These are phyloP conservation scores for Tolypocladium ovalisporum DNA, from an alignment of 2,329 filamentous ascomycete genomes.

Conservation along the genomic window DNA sequence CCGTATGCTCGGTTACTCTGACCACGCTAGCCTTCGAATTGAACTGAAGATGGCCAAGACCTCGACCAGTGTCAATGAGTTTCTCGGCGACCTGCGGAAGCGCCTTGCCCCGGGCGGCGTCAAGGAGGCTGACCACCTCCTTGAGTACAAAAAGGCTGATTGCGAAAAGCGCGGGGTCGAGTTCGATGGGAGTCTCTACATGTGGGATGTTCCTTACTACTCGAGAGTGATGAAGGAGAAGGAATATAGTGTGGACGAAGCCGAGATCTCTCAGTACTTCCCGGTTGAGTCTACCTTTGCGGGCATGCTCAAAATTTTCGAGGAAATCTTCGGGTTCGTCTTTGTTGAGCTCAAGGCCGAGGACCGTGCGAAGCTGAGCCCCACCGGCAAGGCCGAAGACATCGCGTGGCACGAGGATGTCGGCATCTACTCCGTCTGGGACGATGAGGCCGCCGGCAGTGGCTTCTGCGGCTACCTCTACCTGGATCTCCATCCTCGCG, in stretches of 20 bases:
- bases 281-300: slow-evolving; percentile 62
- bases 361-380: slow-evolving; percentile 53
- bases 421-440: slow-evolving; percentile 74
- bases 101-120: slow-evolving; percentile 58
- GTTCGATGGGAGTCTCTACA: slow-evolving; percentile 62
- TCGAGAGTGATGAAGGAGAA: slow-evolving; percentile 71
- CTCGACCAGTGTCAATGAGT: slow-evolving; percentile 59
- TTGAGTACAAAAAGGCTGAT: slow-evolving; percentile 63
- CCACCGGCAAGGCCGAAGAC: slow-evolving; percentile 57
- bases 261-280: slow-evolving; percentile 75
- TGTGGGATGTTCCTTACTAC: slow-evolving; percentile 77
- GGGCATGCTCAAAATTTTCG: slow-evolving; percentile 75
- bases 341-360: slow-evolving; percentile 63
- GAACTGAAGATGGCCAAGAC: slow-evolving; percentile 83
- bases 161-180: slow-evolving; percentile 45
- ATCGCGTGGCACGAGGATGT: slow-evolving; percentile 77
- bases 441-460: slow-evolving; percentile 59
- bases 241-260: slow-evolving; percentile 70
- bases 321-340: slow-evolving; percentile 68
- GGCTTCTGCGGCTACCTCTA: slow-evolving; percentile 76
- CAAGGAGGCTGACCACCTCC: slow-evolving; percentile 60
- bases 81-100: slow-evolving; percentile 58
- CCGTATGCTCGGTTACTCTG: slow-evolving; percentile 62
- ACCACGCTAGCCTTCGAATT: slow-evolving; percentile 66
- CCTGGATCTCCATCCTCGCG: slow-evolving; percentile 68